Percentiles rank a stretch among this genome's conserved stretches.
phyloP scores from a whole-genome alignment of 164 flowering plant genomes.

The Cinnamomum chago region DNA sequence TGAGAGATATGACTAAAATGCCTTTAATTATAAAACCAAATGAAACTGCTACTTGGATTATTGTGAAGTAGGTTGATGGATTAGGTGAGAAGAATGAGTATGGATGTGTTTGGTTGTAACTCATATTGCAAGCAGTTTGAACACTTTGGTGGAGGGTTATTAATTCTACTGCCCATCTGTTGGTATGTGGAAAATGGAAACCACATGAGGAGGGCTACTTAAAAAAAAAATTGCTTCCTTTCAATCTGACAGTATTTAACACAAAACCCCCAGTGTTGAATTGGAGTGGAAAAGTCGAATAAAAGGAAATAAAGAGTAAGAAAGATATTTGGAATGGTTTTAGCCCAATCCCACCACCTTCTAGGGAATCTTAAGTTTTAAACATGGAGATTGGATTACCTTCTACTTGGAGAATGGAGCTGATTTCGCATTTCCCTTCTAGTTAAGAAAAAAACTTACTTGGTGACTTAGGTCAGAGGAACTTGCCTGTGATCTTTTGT shows the following conservation, averaged over 20 bases:
- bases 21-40: too few relatives aligned
- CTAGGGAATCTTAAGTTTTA: too few relatives aligned
- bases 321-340: not conserved
- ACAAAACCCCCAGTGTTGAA: too few relatives aligned
- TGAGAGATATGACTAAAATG: not conserved
- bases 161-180: too few relatives aligned
- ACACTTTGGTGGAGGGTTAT: too few relatives aligned
- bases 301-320: not conserved
- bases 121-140: too few relatives aligned
- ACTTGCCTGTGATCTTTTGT: not conserved
- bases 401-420: not conserved
- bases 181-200: too few relatives aligned
- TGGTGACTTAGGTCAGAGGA: not conserved
- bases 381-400: too few relatives aligned
- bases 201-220: too few relatives aligned
- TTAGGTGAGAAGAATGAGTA: not conserved
- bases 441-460: not conserved
- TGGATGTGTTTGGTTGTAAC: not conserved
- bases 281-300: not conserved
- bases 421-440: not conserved
- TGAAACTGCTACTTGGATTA: not conserved
- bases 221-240: too few relatives aligned
- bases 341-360: not conserved
- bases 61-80: not conserved
- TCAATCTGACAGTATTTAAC: too few relatives aligned